Evolutionary conservation across 1,284 basidiomycete species (phyloP), one percentile per base, ranked within the genome.

Genomic region (Porodaedalea pini): DNA sequence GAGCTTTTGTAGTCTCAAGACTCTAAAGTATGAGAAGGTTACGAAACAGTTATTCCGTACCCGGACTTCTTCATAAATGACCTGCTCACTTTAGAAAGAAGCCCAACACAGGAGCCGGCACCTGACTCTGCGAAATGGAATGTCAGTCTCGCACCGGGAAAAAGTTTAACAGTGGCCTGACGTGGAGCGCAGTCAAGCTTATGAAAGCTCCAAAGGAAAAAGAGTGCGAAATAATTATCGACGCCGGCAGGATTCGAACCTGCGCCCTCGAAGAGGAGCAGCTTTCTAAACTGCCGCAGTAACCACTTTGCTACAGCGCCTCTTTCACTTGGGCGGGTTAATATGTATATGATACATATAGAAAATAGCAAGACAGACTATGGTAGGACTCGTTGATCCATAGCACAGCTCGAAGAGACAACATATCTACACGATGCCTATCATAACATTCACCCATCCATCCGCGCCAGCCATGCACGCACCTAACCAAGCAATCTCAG

Each of bases 401-500:
- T 48, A 23, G 15, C 25, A 48, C 1, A 17, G 21, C 4, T 29
- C 23, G 2, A 4, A 27, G n/a, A 25, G 7, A 21, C 10, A n/a
- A 31, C 13, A 34, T 23, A 2, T 39, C 56, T 51, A 53, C 21
- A 53, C 29, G 25, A 91, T 72, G 40, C 88, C 88, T 39, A 95
- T 76, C 64, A 92, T 94, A 51, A 96, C 78, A 65, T 89, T 88
- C 25, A 97, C 78, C 95, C 95, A 98, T 5, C 96, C 96, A 68
- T 98, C 96, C 4, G 93, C 92, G 8, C 94, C 93, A 11, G 87
- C 82, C 71, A 98, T 76, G 64, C 92, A 94, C 10, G 91, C 86
- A 11, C 92, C 91, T 11, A 98, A 71, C 95, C 95, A 98, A 1
- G 88, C 92, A 67, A 98, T 79, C 67, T 98, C 94, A 1, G 92